Evolutionary conservation across 345 rosid species (phyloP), one percentile per base, ranked within the genome.

Genomic region (Hirschfeldia incana): DNA sequence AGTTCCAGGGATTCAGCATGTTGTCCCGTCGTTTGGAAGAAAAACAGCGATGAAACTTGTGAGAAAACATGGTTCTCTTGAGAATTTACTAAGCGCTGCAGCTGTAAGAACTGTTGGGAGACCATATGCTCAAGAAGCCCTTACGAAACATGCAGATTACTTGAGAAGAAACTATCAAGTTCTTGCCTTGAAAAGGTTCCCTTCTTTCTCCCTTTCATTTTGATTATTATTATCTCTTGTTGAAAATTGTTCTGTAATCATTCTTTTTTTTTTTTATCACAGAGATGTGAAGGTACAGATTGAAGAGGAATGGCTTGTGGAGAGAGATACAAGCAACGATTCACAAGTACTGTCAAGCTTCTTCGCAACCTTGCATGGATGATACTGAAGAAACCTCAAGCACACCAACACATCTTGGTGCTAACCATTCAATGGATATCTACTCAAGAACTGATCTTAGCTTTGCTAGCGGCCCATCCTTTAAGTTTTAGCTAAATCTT

Each of bases 11-110:
- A 86, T 94, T 80, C 97, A 91, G 79, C 90, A 85, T 32, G 33
- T 92, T 42, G 95, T 81, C 75, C 98, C 97, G 13, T 94, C 87
- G 65, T 94, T 94, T 87, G 98, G 97, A 69, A 83, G 90, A 75
- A 92, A 86, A 84, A 92, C 97, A 78, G 95, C 94, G 21, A 27
- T 88, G 73, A 92, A 91, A 85, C 98, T 91, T 65, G 76, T 94
- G 76, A 87, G 90, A 67, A 92, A 91, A 42, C 97, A 90, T 36
- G 97, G 97, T 26, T 89, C 97, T n/a, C 72, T 92, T 29, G 97
- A 91, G 82, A 90, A 85, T 86, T 85, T 94, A 81, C 87, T 94
- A 9, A 87, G 89, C 44, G 92, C 90, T 8, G 97, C 97, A 49
- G 92, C 95, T 62, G 87, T 89, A 26, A 90, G 97, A 83, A 90